Evolutionary conservation across 1,139 yeast species (phyloP), one percentile per base, ranked within the genome.

Genomic region (Magnusiomyces paraingens): DNA sequence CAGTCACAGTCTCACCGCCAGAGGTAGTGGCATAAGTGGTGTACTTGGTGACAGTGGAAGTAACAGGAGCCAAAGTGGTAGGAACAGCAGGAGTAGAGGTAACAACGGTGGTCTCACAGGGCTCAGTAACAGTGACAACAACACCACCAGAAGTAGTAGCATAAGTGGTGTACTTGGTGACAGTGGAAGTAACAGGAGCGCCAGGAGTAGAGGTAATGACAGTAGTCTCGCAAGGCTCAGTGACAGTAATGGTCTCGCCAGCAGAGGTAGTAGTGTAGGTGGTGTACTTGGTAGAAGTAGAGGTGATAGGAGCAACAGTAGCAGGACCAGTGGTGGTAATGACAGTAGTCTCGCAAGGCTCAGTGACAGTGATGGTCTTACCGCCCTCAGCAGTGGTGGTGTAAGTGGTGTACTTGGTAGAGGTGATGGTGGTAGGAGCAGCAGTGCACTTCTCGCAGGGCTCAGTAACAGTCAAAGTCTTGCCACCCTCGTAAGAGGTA

Each of bases 391-490:
- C 22, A 26, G 49, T 5, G 21, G 49, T 17, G 29, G 15, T 17
- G 49, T 35, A 20, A 17, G 41, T 46, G 40, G 49, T n/a, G 49
- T 46, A 46, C 40, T 32, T 35, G 41, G 49, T 46, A 5, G 49
- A 32, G 29, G 40, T 36, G 14, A n/a, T 35, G 49, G 40, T 32
- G 40, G 29, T 20, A 2, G 41, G 15, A 5, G 21, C 2, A 4
- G 41, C 15, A 14, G 40, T n/a, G 20, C 3, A n/a, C 17, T 20
- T 44, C 3, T n/a, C 42, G 29, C 54, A 52, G 22, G 55, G 54
- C 47, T 52, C 57, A 42, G 55, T 52, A 46, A 55, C 57, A 18
- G 57, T 55, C 26, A 52, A 52, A 11, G 53, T 48, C 41, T 35
- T 18, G 18, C 49, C 49, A 14, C 49, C 49, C 29, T 35, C n/a